Conservation (phyloP, 2,329 filamentous ascomycete species). For the Rutstroemia sp. region DNA sequence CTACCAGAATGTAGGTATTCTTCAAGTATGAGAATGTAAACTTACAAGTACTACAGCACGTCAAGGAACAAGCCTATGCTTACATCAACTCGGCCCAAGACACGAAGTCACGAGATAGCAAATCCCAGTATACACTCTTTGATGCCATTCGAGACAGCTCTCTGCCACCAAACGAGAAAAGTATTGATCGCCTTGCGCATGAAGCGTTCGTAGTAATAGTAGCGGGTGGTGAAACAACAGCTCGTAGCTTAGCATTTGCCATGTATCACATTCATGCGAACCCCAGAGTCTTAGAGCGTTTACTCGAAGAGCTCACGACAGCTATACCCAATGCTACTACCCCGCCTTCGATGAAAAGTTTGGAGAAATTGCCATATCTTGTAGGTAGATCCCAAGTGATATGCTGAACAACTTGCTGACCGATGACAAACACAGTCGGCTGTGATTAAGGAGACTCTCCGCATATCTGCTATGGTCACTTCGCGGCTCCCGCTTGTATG, state of each 20-base stretch:
- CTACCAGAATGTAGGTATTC: not conserved
- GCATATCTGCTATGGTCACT: constrained; percentile 3
- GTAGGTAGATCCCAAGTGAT: not conserved
- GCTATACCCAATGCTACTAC: constrained; percentile 7
- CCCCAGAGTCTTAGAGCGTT: constrained; percentile 19
- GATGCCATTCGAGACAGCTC: constrained; percentile 15
- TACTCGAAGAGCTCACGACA: constrained; percentile 30
- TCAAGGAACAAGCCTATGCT: not conserved
- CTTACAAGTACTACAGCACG: not conserved
- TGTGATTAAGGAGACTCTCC: not conserved
- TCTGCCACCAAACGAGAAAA: constrained; percentile 30
- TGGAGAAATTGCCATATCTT: not conserved
- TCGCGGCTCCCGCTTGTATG: constrained; percentile 6
- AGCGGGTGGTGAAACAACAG: constrained; percentile 32
- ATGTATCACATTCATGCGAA: constrained; percentile 31
- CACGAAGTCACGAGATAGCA: not conserved
- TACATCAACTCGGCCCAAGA: not conserved
- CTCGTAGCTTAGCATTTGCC: constrained; percentile 28
- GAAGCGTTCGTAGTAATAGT: constrained; percentile 29
- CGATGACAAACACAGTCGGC: not conserved
- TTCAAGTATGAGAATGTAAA: not conserved
- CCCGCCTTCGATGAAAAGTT: not conserved
- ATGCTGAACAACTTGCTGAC: not conserved
- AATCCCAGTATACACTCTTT: constrained; percentile 13
- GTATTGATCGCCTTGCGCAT: constrained; percentile 24